Evolutionary conservation across 116 monocot genomes (phyloP), one percentile per base, ranked within the genome.

Genomic region (Cymodocea nodosa): DNA sequence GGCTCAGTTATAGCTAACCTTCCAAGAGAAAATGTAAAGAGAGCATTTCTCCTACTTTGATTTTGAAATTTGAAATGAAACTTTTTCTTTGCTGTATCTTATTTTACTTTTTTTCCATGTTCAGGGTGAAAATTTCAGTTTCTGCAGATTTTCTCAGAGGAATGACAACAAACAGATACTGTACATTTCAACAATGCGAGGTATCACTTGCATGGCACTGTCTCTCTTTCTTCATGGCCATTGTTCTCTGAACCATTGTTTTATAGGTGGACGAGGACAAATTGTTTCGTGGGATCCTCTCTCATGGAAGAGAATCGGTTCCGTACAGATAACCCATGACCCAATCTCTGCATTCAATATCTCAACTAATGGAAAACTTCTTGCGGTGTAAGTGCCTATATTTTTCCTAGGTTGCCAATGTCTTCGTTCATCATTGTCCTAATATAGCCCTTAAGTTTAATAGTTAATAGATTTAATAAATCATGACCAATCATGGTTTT

Each of bases 51-150:
- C 8, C 6, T 44, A 44, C 44, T 44, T 44, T 44, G 44, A 7
- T 44, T 12, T 10, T 44, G 44, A 44, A 44, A 44, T 44, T 44
- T 44, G 44, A 50, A 56, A 59, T n/a, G 11, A 30, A 50, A 5
- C 13, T 2, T 60, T 13, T 6, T 1, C 23, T 25, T 50, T 3
- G 15, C 51, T 4, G 3, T 23, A 18, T 20, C 10, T 6, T 56
- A 2, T 48, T 5, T 15, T n/a, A 15, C 50, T 52, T 16, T 20
- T 70, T 15, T 44, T 59, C 68, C 74, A 68, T 62, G 30, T 79
- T 18, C 81, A 94, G 94, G 84, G 85, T 55, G 93, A 93, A 77
- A 73, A 66, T 51, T 90, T 90, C 74, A 67, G 82, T 15, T 85
- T 81, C 69, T 94, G 94, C 69, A 90, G 81, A 35, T 94, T 90